Percentiles rank a stretch among this genome's conserved stretches.
Evolutionary conservation across 1,284 basidiomycete genomes (phyloP).

Genomic region (Peniophora sp.): DNA sequence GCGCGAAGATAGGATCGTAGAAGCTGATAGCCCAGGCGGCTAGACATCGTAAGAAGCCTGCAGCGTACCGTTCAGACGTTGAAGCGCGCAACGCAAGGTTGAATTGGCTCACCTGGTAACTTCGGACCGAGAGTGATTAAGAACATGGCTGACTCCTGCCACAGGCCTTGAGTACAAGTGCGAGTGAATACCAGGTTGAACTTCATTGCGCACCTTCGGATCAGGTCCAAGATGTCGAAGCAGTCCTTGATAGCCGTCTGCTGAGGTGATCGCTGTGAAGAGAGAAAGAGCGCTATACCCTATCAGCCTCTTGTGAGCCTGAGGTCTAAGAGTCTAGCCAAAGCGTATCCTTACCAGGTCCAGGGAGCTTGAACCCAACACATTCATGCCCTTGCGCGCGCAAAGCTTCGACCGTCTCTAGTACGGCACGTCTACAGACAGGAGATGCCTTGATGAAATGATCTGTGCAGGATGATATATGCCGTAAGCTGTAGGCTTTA

Average conservation of each 20-base stretch:
- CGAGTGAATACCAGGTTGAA: background rate
- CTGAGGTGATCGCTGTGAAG: slow-evolving; percentile 64
- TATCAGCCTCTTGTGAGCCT: slow-evolving; percentile 15
- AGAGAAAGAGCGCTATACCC: slow-evolving; percentile 45
- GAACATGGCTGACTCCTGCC: slow-evolving; percentile 48
- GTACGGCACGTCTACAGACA: slow-evolving; percentile 70
- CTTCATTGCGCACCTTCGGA: slow-evolving; percentile 39
- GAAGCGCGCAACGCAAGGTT: background rate
- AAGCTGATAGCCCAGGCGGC: slow-evolving; percentile 40
- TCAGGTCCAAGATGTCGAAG: slow-evolving; percentile 63
- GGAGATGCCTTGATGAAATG: slow-evolving; percentile 66
- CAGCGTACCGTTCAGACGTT: background rate
- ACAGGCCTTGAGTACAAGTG: slow-evolving; percentile 2
- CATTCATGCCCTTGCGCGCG: slow-evolving; percentile 70
- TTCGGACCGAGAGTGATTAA: slow-evolving; percentile 53
- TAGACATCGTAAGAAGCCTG: slow-evolving; percentile 45
- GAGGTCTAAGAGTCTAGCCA: slow-evolving; percentile 1
- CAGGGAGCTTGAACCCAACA: slow-evolving; percentile 50
- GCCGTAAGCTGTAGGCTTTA: too few species aligned
- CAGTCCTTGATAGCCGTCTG: slow-evolving; percentile 74
- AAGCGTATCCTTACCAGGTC: slow-evolving; percentile 29
- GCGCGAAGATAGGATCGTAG: slow-evolving; percentile 51
- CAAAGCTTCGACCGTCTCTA: slow-evolving; percentile 68
- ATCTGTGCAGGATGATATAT: slow-evolving; percentile 37
- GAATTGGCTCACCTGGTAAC: slow-evolving; percentile 37